A percentile compares a stretch with the other conserved stretches of the same genome.
phyloP scores from a whole-genome alignment of 192 early-diverging fungal genomes.

The Linderina pennispora region DNA sequence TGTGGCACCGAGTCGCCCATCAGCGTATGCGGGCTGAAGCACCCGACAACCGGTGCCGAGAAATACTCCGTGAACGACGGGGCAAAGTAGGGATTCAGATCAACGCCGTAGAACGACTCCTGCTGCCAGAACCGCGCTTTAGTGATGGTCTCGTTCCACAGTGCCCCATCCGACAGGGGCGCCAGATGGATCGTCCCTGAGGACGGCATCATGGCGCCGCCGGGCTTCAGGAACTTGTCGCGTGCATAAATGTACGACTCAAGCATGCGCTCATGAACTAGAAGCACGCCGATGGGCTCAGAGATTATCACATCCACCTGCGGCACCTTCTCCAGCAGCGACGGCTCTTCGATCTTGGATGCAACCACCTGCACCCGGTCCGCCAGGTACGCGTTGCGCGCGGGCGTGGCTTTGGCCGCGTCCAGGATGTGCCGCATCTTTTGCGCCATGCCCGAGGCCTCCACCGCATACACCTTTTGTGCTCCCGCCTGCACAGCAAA shows the following conservation, averaged over 20 bases:
- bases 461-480: slow-evolving; percentile 89
- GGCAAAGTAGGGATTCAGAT: slow-evolving; percentile 75
- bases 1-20: slow-evolving; percentile 56
- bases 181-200: slow-evolving; percentile 86
- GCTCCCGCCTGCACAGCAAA: slow-evolving; percentile 94
- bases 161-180: slow-evolving; percentile 65
- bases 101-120: slow-evolving; percentile 85
- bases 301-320: slow-evolving; percentile 92
- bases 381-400: slow-evolving; percentile 72
- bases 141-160: slow-evolving; percentile 93
- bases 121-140: slow-evolving; percentile 89
- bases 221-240: slow-evolving; percentile 88
- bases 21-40: slow-evolving; percentile 77
- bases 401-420: slow-evolving; percentile 43
- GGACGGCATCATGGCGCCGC: slow-evolving; percentile 87
- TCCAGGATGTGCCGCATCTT: slow-evolving; percentile 82
- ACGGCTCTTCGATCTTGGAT: slow-evolving; percentile 86
- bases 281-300: slow-evolving; percentile 95
- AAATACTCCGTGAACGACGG: slow-evolving; percentile 80
- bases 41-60: slow-evolving; percentile 88
- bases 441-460: slow-evolving; percentile 90
- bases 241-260: slow-evolving; percentile 46
- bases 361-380: slow-evolving; percentile 72
- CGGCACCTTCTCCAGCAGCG: slow-evolving; percentile 51
- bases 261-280: slow-evolving; percentile 97